Evolutionary conservation across 2,329 filamentous ascomycete species (phyloP).

Genomic region (Arthrinium phaeospermum): DNA sequence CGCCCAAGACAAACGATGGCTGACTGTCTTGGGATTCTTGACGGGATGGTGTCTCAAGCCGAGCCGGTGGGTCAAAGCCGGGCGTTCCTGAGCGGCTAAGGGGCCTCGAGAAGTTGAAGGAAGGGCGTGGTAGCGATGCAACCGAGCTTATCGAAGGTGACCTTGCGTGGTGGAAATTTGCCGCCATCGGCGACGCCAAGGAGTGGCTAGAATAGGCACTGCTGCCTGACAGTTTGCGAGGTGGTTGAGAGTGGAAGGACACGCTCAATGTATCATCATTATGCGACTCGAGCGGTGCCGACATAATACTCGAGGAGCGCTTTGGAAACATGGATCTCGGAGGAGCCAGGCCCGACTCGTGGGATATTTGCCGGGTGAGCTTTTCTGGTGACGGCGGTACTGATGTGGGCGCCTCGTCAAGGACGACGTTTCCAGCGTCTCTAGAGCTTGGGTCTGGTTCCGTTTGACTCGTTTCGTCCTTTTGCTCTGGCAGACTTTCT

Average conservation of each 20-base stretch:
- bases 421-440: constrained; percentile 42
- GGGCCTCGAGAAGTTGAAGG: constrained; percentile 94
- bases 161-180: constrained; percentile 60
- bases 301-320: constrained; percentile 65
- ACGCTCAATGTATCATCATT: constrained; percentile 71
- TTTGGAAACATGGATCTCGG: constrained; percentile 56
- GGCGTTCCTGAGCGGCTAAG: constrained; percentile 75
- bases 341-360: constrained; percentile 59
- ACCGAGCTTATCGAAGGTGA: constrained; percentile 89
- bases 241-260: constrained; percentile 66
- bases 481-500: constrained; percentile 39
- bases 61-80: constrained; percentile 47
- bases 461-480: constrained; percentile 31
- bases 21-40: constrained; percentile 73
- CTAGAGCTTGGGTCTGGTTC: constrained; percentile 43
- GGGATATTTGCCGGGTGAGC: constrained; percentile 47
- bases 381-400: constrained; percentile 52
- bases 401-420: constrained; percentile 27
- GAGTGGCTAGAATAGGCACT: constrained; percentile 49
- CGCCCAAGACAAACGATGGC: constrained; percentile 65
- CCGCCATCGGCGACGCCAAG: constrained; percentile 62
- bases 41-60: constrained; percentile 52
- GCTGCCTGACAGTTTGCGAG: constrained; percentile 81
- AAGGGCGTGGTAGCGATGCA: constrained; percentile 74
- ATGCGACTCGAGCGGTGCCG: constrained; percentile 67